Evolutionary conservation across 768 basidiomycete genomes (phyloP).

Genomic region (Termitomyces sp.): DNA sequence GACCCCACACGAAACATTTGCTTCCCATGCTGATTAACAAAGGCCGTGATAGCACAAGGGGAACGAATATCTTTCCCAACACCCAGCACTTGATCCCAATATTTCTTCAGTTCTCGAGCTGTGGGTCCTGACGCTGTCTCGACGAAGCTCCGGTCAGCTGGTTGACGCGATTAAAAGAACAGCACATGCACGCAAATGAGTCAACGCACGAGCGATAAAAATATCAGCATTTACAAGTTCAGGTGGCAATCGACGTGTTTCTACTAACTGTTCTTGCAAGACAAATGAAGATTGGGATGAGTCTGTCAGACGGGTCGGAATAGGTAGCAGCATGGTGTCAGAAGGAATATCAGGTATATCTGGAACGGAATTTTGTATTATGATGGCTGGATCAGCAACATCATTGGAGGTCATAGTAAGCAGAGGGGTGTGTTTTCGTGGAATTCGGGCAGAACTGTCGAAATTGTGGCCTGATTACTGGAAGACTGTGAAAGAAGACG

Average conservation of each 20-base stretch:
- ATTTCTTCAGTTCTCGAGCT: slow-evolving; percentile 71
- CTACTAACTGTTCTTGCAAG: slow-evolving; percentile 38
- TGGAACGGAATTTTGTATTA: slow-evolving; percentile 6
- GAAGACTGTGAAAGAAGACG: slow-evolving; percentile 1
- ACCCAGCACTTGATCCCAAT: slow-evolving; percentile 65
- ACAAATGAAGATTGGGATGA: slow-evolving; percentile 38
- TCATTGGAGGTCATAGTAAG: slow-evolving; percentile 9
- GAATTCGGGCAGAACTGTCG: slow-evolving; percentile 14
- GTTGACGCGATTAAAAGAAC: slow-evolving; percentile 12
- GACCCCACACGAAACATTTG: slow-evolving; percentile 76
- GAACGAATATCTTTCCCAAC: slow-evolving; percentile 66
- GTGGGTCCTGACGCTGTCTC: slow-evolving; percentile 76
- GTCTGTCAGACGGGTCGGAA: slow-evolving; percentile 31
- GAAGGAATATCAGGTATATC: slow-evolving; percentile 6
- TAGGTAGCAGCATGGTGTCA: slow-evolving; percentile 31
- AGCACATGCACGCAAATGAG: slow-evolving; percentile 5
- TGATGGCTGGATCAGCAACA: slow-evolving; percentile 2
- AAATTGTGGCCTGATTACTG: slow-evolving; percentile 15
- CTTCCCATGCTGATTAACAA: slow-evolving; percentile 77
- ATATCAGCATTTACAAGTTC: slow-evolving; percentile 56
- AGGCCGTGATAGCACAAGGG: slow-evolving; percentile 78
- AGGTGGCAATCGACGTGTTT: slow-evolving; percentile 37
- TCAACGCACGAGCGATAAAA: slow-evolving; percentile 50
- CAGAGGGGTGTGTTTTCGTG: slow-evolving; percentile 26
- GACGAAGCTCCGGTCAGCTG: slow-evolving; percentile 71